phyloP scores from a whole-genome alignment of 2,329 filamentous ascomycete genomes.

The Polytolypa hystricis region DNA sequence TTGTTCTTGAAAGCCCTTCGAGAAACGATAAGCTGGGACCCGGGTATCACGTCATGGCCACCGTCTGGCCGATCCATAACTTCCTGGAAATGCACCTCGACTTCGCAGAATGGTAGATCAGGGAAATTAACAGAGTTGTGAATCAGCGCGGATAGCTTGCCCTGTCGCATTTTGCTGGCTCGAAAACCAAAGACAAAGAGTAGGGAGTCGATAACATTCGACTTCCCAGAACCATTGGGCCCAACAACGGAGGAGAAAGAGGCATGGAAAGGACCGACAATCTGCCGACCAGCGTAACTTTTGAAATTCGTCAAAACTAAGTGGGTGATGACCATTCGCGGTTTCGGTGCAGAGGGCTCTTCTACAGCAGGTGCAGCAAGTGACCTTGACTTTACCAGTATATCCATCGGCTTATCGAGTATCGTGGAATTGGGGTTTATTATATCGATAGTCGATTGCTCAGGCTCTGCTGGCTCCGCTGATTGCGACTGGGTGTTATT shows the following conservation, averaged over 20 bases:
- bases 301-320: slow-evolving; percentile 95
- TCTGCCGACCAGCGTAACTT: slow-evolving; percentile 89
- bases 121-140: slow-evolving; percentile 88
- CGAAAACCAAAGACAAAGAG: slow-evolving; percentile 99
- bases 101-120: slow-evolving; percentile 81
- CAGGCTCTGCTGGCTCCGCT: slow-evolving; percentile 34
- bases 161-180: slow-evolving; percentile 98
- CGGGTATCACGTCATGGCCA: slow-evolving; percentile 62
- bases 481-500: slow-evolving; percentile 5
- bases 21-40: slow-evolving; percentile 79
- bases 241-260: slow-evolving; percentile 98
- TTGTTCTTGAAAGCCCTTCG: slow-evolving; percentile 96
- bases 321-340: slow-evolving; percentile 85
- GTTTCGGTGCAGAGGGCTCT: slow-evolving; percentile 65
- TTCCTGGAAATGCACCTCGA: slow-evolving; percentile 92
- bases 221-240: slow-evolving; percentile 95
- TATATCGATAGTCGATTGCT: slow-evolving; percentile 49
- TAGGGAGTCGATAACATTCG: slow-evolving; percentile 95
- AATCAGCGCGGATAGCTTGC: slow-evolving; percentile 94
- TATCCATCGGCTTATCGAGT: slow-evolving; percentile 85
- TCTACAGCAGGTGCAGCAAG: slow-evolving; percentile 53
- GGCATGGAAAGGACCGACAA: slow-evolving; percentile 91
- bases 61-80: slow-evolving; percentile 78
- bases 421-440: slow-evolving; percentile 66
- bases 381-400: slow-evolving; percentile 75